phyloP scores from a whole-genome alignment of 2,329 filamentous ascomycete species.

The Fusarium sp. region DNA sequence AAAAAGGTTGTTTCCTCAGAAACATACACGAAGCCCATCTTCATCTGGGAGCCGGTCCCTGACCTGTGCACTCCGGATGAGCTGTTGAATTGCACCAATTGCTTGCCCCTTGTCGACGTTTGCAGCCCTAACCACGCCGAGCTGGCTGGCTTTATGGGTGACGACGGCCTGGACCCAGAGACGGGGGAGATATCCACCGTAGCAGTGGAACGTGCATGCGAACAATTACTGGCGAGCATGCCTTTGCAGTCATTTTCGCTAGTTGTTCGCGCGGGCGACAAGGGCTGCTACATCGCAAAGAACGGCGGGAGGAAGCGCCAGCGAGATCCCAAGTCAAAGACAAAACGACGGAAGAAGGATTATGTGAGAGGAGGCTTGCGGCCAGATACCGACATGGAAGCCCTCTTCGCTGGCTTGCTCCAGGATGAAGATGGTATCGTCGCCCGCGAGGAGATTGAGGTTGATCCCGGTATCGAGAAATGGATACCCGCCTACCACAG shows the following conservation, averaged over 20 bases:
- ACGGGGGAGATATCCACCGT: slow-evolving; percentile 65
- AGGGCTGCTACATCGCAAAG: slow-evolving; percentile 75
- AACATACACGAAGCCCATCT: slow-evolving; percentile 70
- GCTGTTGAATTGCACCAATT: slow-evolving; percentile 73
- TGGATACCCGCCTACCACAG: slow-evolving; percentile 86
- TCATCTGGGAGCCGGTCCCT: slow-evolving; percentile 96
- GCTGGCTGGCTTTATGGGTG: slow-evolving; percentile 86
- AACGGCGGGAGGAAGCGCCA: slow-evolving; percentile 66
- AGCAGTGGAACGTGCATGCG: slow-evolving; percentile 69
- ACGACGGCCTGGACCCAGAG: slow-evolving; percentile 64
- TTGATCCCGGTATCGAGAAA: slow-evolving; percentile 73
- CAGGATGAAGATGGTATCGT: slow-evolving; percentile 65
- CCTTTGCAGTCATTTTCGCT: slow-evolving; percentile 74
- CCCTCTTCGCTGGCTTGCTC: slow-evolving; percentile 69
- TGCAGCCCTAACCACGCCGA: slow-evolving; percentile 89
- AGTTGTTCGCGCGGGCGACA: slow-evolving; percentile 77
- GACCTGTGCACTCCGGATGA: slow-evolving; percentile 83
- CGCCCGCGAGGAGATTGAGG: slow-evolving; percentile 68
- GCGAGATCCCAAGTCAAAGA: slow-evolving; percentile 36
- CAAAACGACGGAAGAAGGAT: slow-evolving; percentile 57
- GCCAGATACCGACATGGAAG: slow-evolving; percentile 72
- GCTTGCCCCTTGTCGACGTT: slow-evolving; percentile 70
- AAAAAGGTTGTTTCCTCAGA: slow-evolving; percentile 53
- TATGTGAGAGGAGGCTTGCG: slow-evolving; percentile 64
- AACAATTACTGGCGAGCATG: slow-evolving; percentile 73